Conservation (phyloP, 2,329 filamentous ascomycete genomes). For the Cladosporium sp. region DNA sequence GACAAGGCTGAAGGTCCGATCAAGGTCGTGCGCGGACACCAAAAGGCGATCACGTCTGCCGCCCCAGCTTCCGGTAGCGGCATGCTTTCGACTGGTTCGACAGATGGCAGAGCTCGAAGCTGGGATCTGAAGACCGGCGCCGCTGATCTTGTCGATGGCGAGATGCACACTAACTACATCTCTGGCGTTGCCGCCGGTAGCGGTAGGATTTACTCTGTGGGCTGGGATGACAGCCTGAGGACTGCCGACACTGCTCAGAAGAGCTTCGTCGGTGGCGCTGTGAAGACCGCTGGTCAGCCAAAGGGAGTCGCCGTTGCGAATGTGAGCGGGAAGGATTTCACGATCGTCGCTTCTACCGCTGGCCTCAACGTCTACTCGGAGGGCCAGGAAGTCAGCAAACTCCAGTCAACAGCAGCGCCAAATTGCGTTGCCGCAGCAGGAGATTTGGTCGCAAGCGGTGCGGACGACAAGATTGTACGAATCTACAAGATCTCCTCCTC, state of each 20-base stretch:
- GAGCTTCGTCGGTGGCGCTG: constrained; percentile 64
- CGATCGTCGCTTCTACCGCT: constrained; percentile 48
- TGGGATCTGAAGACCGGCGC: constrained; percentile 72
- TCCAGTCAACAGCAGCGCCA: constrained; percentile 53
- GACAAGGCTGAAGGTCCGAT: constrained; percentile 64
- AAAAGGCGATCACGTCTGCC: constrained; percentile 82
- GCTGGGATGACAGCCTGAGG: constrained; percentile 89
- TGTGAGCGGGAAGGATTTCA: constrained; percentile 46
- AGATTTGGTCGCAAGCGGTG: constrained; percentile 67
- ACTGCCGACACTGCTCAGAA: constrained; percentile 67
- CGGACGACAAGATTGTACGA: constrained; percentile 65
- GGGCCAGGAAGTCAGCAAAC: constrained; percentile 39
- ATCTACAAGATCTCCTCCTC: constrained; percentile 60
- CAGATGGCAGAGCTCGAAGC: constrained; percentile 76
- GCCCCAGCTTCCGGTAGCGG: constrained; percentile 50
- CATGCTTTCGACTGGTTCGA: constrained; percentile 82
- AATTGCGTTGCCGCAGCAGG: constrained; percentile 66
- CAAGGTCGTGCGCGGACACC: constrained; percentile 75
- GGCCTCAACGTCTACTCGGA: constrained; percentile 55
- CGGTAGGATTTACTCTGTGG: constrained; percentile 68
- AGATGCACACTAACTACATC: constrained; percentile 79
- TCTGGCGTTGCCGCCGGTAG: constrained; percentile 60
- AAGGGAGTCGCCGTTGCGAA: constrained; percentile 61
- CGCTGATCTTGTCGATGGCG: constrained; percentile 68
- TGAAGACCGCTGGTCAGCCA: constrained; percentile 71